A percentile compares a stretch with the other conserved stretches of the same genome.
These are phyloP conservation scores for Mycena kentingensis DNA, from an alignment of 768 basidiomycete species.

Conservation along the genomic window DNA sequence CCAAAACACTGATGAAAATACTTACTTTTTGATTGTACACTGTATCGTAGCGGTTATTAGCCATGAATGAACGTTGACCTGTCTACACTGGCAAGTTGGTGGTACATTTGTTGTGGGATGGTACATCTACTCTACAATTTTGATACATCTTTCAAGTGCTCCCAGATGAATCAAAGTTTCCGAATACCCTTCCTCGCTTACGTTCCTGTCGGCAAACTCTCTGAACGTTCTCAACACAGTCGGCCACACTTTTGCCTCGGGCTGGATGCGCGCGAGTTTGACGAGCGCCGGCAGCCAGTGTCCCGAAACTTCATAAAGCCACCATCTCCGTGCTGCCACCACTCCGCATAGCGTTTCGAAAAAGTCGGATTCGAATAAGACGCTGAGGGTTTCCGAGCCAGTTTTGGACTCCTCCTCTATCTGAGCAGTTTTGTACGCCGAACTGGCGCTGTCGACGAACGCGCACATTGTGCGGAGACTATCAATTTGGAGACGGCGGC, in stretches of 20 bases:
- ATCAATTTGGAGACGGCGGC: constrained; percentile 41
- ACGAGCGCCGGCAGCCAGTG: constrained; percentile 41
- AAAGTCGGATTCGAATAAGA: constrained; percentile 40
- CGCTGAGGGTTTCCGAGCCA: neutral
- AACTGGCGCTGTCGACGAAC: constrained; percentile 35
- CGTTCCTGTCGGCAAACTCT: constrained; percentile 30
- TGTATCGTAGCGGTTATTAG: too few relatives aligned
- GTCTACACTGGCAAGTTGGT: too few relatives aligned
- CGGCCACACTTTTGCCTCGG: constrained; percentile 35
- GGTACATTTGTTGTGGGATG: too few relatives aligned
- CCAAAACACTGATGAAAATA: too few relatives aligned
- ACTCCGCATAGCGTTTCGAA: constrained; percentile 37
- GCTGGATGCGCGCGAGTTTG: constrained; percentile 34
- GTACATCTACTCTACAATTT: too few relatives aligned
- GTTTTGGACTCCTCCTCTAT: neutral
- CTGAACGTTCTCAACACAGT: constrained; percentile 30
- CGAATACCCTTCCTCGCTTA: constrained; percentile 27
- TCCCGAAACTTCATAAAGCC: constrained; percentile 39
- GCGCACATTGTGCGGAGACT: constrained; percentile 40
- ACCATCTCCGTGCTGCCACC: constrained; percentile 37
- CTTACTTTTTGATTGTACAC: too few relatives aligned
- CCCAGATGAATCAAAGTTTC: constrained; percentile 28
- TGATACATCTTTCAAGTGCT: too few relatives aligned
- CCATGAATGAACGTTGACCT: too few relatives aligned
- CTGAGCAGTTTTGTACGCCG: constrained; percentile 18